Evolutionary conservation across 2,329 filamentous ascomycete genomes (phyloP).

Genomic region (Colletotrichum tamarilloi): DNA sequence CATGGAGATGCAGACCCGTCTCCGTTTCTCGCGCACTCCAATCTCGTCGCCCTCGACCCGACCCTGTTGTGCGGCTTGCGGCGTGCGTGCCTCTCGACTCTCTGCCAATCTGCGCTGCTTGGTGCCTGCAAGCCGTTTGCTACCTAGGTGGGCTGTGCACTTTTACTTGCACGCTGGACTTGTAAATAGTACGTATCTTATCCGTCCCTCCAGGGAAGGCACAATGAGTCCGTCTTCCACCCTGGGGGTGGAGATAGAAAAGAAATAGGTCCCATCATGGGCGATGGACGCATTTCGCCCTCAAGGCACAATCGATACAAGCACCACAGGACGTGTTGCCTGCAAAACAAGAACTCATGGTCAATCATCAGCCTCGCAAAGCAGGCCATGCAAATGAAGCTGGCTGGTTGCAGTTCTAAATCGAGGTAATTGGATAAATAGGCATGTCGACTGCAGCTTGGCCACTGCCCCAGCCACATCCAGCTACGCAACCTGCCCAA

Average conservation of each 20-base stretch:
- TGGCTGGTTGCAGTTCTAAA: background rate
- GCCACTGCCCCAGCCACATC: slow-evolving; percentile 14
- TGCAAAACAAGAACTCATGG: background rate
- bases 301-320: background rate
- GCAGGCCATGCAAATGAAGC: background rate
- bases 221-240: background rate
- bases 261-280: background rate
- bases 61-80: background rate
- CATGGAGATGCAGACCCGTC: background rate
- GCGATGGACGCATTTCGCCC: background rate
- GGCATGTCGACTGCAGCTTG: background rate
- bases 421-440: background rate
- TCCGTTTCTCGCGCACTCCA: background rate
- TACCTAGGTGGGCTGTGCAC: slow-evolving; percentile 20
- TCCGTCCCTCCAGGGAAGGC: background rate
- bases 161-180: background rate
- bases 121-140: background rate
- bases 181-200: slow-evolving; percentile 3
- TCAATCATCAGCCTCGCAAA: background rate
- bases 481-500: slow-evolving; percentile 10
- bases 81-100: background rate
- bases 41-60: background rate
- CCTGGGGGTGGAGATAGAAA: background rate
- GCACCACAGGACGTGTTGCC: background rate
- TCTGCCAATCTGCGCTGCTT: slow-evolving; percentile 4